Evolutionary conservation across 441 rosid genomes (phyloP).

Genomic region (Brassica hybrid): DNA sequence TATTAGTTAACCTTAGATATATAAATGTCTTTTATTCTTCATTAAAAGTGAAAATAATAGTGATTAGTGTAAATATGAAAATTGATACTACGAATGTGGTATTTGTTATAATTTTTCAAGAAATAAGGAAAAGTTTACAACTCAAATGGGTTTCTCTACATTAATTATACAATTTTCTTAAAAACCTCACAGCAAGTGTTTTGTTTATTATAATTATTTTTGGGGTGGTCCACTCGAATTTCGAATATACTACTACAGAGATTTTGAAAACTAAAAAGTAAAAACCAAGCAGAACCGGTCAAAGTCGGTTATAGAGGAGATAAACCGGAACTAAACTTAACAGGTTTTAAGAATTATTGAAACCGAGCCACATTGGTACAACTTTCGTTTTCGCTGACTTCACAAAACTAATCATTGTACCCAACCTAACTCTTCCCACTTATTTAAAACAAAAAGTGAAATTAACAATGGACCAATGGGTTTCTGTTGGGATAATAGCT

Average conservation of each 20-base stretch:
- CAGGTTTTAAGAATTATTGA: conserved; percentile 27
- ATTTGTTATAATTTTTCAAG: neutral
- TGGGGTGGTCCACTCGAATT: conserved; percentile 26
- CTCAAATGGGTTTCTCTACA: neutral
- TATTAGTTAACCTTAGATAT: too few relatives aligned
- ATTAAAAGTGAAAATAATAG: too few relatives aligned
- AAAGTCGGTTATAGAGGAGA: conserved; percentile 35
- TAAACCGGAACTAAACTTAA: conserved; percentile 9
- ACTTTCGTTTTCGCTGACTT: conserved; percentile 60
- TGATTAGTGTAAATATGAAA: too few relatives aligned
- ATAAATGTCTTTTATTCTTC: too few relatives aligned
- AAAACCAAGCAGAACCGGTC: conserved; percentile 6
- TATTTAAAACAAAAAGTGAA: conserved; percentile 28
- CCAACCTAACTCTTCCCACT: conserved; percentile 46
- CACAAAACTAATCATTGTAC: conserved; percentile 60
- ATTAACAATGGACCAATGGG: conserved; percentile 41
- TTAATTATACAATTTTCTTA: neutral
- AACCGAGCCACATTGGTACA: conserved; percentile 46
- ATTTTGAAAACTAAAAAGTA: conserved; percentile 12
- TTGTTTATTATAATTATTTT: neutral
- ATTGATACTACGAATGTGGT: too few relatives aligned
- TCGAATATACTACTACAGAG: conserved; percentile 24
- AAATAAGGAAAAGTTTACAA: neutral
- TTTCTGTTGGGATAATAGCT: conserved; percentile 34
- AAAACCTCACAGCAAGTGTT: neutral